Conservation (phyloP, 805 yeast genomes). For the Monosporozyma aquatica region DNA sequence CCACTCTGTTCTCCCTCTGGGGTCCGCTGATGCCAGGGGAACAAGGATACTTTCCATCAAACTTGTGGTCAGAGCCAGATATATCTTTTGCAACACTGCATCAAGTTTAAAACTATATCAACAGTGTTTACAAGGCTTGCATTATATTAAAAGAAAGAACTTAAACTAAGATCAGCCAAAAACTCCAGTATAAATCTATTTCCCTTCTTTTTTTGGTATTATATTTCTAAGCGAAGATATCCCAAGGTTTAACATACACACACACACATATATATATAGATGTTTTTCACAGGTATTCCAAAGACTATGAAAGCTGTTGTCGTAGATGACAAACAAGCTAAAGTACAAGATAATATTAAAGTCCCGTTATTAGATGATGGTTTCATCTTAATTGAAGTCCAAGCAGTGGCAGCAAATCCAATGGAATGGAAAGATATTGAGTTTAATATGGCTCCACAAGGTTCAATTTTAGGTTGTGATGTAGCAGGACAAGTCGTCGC, state of each 20-base stretch:
- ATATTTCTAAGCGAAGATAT: no score
- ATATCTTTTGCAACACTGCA: no score
- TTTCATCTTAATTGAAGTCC: constrained; percentile 39
- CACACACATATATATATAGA: constrained; percentile 1
- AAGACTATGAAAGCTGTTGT: constrained; percentile 36
- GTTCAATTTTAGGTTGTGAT: constrained; percentile 51
- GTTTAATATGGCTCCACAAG: constrained; percentile 34
- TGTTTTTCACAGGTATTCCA: constrained; percentile 17
- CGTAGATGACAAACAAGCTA: constrained; percentile 29
- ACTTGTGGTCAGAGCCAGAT: no score
- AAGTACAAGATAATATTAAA: constrained; percentile 23
- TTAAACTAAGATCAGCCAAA: no score
- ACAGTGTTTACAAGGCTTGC: no score
- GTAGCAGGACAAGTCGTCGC: constrained; percentile 50
- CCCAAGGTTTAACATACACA: neutral
- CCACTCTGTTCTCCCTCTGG: no score
- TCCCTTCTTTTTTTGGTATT: no score
- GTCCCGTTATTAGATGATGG: constrained; percentile 31
- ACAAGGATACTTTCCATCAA: no score
- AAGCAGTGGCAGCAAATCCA: constrained; percentile 57
- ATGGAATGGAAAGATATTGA: constrained; percentile 59
- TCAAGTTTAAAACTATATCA: no score
- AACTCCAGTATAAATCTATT: no score
- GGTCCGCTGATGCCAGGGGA: no score
- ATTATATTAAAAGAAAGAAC: no score